Conservation (phyloP, 768 basidiomycete species). For the Boletellus ananas region DNA sequence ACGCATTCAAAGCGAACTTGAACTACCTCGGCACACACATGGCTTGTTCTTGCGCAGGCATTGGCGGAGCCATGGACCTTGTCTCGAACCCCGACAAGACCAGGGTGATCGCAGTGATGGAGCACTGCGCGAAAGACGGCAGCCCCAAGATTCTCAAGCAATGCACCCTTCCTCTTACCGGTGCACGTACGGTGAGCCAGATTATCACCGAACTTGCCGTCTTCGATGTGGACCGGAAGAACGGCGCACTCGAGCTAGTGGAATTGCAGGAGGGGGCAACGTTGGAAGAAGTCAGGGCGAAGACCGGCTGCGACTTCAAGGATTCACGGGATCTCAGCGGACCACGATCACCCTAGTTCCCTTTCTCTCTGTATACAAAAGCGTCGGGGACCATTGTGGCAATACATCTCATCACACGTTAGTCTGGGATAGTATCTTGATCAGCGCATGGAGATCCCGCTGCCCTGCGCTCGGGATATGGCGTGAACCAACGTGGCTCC, state of each 20-base stretch:
- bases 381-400: constrained; percentile 4
- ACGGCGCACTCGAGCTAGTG: constrained; percentile 67
- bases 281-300: constrained; percentile 77
- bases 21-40: background rate
- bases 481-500: background rate
- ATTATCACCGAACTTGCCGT: constrained; percentile 93
- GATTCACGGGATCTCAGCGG: constrained; percentile 37
- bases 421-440: background rate
- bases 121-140: constrained; percentile 88
- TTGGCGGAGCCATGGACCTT: constrained; percentile 95
- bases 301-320: constrained; percentile 83
- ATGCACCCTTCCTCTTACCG: constrained; percentile 84
- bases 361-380: background rate
- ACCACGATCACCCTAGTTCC: constrained; percentile 31
- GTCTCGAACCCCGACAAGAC: constrained; percentile 96
- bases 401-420: constrained; percentile 1
- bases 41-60: constrained; percentile 46
- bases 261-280: constrained; percentile 85
- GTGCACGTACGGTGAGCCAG: constrained; percentile 80
- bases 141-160: constrained; percentile 81
- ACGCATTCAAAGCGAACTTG: background rate
- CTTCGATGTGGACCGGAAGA: constrained; percentile 79
- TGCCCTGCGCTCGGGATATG: too few relatives aligned
- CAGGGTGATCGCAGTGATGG: constrained; percentile 86
- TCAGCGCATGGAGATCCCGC: background rate